Evolutionary conservation across 176 grass and related monocot species (phyloP), one percentile per base, ranked within the genome.

Genomic region (Oryza rufipogon): DNA sequence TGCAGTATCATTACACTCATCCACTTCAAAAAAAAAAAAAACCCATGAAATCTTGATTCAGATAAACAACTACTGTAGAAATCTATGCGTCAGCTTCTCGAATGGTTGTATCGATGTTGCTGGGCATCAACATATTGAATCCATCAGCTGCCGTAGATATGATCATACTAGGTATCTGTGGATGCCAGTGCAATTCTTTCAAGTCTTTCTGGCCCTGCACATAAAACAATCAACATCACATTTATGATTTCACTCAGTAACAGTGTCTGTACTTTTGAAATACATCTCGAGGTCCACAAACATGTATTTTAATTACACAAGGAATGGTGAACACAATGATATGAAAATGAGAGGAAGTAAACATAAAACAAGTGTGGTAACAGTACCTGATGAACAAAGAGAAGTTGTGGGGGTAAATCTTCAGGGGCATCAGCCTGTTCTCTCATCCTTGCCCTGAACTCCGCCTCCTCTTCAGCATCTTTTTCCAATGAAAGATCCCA

Each of bases 131-230:
- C 6, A 93, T 77, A 54, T 98, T 98, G 79, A 93, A 95, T 52
- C 92, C 89, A 77, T 95, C 92, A 3, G 83, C 78, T 49, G 96
- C 89, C 3, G 96, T 98, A 25, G 91, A 98, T 69, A 93, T 25
- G 66, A 98, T 88, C 92, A 95, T 93, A 39, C 89, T 86, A 52
- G 96, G 96, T 81, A 98, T 95, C 77, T 95, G 92, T 23, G 89
- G 52, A 58, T 98, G 91, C 89, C 92, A 98, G 49, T 98, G 96
- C 89, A 98, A n/a, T 83, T 98, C 91, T 81, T 98, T 98, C 83
- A 93, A 85, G 80, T 95, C 91, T 87, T 91, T 98, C 78, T 98
- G 96, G 74, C 96, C 96, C 92, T 95, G 80, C 34, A 65, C 9
- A 92, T 39, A 42, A 10, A 80, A 86, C 49, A 77, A 66, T 17